Percentiles rank a stretch among this genome's conserved stretches.
Evolutionary conservation across 2,329 filamentous ascomycete genomes (phyloP).

Genomic region (Pseudogymnoascus sp.): DNA sequence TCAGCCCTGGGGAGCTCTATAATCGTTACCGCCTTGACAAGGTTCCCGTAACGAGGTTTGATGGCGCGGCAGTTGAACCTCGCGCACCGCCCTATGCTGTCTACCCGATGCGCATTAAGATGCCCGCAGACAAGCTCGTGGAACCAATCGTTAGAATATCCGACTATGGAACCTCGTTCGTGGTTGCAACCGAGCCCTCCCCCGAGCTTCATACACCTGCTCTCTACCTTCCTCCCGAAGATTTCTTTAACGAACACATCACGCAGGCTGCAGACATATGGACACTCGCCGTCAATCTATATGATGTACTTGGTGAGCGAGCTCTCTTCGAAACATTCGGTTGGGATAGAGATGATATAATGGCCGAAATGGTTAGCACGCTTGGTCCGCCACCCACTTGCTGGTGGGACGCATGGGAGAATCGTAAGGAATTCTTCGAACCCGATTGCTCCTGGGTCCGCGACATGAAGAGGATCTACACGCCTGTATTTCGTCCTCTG

Average conservation of each 20-base stretch:
- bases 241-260: slow-evolving; percentile 6
- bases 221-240: background rate
- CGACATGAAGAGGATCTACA: background rate
- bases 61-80: background rate
- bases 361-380: slow-evolving; percentile 9
- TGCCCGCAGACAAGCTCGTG: slow-evolving; percentile 11
- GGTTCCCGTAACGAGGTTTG: background rate
- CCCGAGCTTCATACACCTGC: background rate
- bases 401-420: slow-evolving; percentile 15
- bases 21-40: background rate
- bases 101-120: background rate
- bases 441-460: slow-evolving; percentile 5
- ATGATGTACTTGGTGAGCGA: slow-evolving; percentile 12
- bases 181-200: background rate
- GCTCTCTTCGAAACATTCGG: slow-evolving; percentile 11
- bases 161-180: background rate
- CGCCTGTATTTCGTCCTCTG: background rate
- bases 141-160: background rate
- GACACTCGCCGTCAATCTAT: slow-evolving; percentile 13
- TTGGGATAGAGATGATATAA: slow-evolving; percentile 10
- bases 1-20: background rate
- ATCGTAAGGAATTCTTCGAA: slow-evolving; percentile 8
- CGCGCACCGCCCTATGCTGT: background rate
- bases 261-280: slow-evolving; percentile 15
- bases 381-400: slow-evolving; percentile 13